Base-by-base conservation (phyloP, 331 rosid genomes). In the Spiraea crenata region DNA sequence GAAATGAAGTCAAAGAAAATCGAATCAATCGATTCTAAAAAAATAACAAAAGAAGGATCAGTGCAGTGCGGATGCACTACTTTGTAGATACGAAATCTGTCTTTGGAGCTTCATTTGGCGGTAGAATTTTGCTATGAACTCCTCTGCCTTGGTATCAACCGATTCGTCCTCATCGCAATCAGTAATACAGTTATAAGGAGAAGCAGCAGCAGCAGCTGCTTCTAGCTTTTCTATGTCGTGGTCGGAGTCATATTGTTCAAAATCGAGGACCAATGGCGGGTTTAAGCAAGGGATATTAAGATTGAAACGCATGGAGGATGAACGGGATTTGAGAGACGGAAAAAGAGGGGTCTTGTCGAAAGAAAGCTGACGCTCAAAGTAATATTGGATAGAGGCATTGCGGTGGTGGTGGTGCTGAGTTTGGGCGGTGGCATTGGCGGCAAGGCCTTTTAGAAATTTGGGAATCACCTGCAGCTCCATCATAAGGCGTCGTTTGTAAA, bases 51-150 rank as follows among this genome's bases (percentile, higher is more conserved):
- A 25, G 31, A 25, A 0, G 31, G 31, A 25, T 25, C 31, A 25
- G 31, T 25, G 31, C 31, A 0, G 31, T 25, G 31, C 31, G 31
- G 31, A 25, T 25, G 31, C 31, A 25, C 31, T 25, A 25, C 31
- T 25, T 25, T 25, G 31, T 42, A 81, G 59, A 73, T 77, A 79
- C 41, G 99, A 91, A 69, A 85, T 81, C 84, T 95, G 96, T 74
- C 89, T 88, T 62, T 95, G 99, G 54, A 89, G 80, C 83, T 78
- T 91, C 82, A 95, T 83, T 80, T 95, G 97, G 69, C 76, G 74
- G 64, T 89, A 84, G 83, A 91, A 95, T 20, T 86, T 78, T 5
- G 95, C 87, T 62, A 93, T 93, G 73, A 93, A 93, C 87, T 91
- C 90, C 38, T 91, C 97, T 0, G 97, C 99, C 61, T 70, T 85